Conservation (phyloP, 768 basidiomycete species). For the Tulasnella sp. region DNA sequence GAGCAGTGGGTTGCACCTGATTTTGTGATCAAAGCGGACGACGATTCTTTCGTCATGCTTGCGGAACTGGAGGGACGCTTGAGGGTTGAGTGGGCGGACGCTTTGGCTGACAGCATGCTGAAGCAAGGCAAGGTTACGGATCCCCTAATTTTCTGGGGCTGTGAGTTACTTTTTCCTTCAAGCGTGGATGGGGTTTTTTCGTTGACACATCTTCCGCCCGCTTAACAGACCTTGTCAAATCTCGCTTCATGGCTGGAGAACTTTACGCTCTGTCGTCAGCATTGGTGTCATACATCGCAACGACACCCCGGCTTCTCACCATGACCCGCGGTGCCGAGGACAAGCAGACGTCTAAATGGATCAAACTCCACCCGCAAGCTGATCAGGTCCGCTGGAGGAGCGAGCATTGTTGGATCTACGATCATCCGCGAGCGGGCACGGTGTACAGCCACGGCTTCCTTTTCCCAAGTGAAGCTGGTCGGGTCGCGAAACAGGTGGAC, state of each 20-base stretch:
- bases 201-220: neutral
- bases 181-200: neutral
- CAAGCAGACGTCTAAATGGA: conserved; percentile 42
- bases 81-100: conserved; percentile 33
- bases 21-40: conserved; percentile 48
- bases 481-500: conserved; percentile 55
- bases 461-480: conserved; percentile 80
- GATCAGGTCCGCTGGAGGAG: conserved; percentile 80
- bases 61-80: conserved; percentile 43
- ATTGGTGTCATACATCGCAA: conserved; percentile 42
- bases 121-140: conserved; percentile 11
- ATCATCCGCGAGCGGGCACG: conserved; percentile 90
- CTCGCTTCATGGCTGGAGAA: conserved; percentile 46
- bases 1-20: conserved; percentile 37
- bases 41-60: conserved; percentile 45
- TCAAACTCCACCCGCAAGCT: conserved; percentile 44
- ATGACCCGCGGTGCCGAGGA: conserved; percentile 42
- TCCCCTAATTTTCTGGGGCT: conserved; percentile 37
- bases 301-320: conserved; percentile 35
- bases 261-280: conserved; percentile 44
- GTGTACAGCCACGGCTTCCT: conserved; percentile 96
- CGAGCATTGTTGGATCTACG: conserved; percentile 97
- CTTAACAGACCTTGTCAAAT: conserved; percentile 39
- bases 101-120: conserved; percentile 20
- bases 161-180: conserved; percentile 32